These are phyloP conservation scores for Coniochaeta sp. DNA, from an alignment of 2,329 filamentous ascomycete species.

Conservation along the genomic window DNA sequence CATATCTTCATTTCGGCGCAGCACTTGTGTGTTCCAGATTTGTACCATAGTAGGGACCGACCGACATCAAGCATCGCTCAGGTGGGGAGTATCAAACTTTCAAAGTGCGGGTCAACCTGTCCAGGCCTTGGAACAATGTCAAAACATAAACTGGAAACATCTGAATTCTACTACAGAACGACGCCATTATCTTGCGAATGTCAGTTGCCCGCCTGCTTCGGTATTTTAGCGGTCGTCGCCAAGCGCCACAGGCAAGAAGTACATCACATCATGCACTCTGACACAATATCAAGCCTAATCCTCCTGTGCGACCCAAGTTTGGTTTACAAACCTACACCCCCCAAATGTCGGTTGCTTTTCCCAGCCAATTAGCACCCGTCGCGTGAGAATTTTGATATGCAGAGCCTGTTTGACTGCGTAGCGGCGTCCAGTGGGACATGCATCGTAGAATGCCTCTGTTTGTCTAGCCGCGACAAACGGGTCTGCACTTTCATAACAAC, in stretches of 20 bases:
- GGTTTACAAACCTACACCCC: constrained; percentile 11
- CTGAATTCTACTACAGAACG: not conserved
- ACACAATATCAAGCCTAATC: constrained; percentile 13
- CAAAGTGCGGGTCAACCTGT: not conserved
- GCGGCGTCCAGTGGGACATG: not conserved
- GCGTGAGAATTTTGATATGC: constrained; percentile 7
- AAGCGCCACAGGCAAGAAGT: not conserved
- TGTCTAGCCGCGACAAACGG: constrained; percentile 1
- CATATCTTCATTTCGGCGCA: not conserved
- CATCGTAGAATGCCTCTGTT: not conserved
- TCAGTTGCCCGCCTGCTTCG: not conserved
- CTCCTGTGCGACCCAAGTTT: constrained; percentile 13
- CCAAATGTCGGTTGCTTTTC: not conserved
- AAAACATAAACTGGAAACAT: not conserved
- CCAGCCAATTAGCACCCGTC: constrained; percentile 9
- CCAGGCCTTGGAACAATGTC: not conserved
- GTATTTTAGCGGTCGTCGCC: not conserved
- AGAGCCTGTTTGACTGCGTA: not conserved
- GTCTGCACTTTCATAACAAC: not conserved
- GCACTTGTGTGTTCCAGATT: not conserved
- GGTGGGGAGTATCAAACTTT: not conserved
- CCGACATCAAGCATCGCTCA: not conserved
- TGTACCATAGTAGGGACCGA: not conserved
- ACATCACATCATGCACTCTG: constrained; percentile 8
- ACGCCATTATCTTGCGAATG: not conserved